These are phyloP conservation scores for Candida sp. DNA, from an alignment of 1,139 yeast genomes.

Conservation along the genomic window DNA sequence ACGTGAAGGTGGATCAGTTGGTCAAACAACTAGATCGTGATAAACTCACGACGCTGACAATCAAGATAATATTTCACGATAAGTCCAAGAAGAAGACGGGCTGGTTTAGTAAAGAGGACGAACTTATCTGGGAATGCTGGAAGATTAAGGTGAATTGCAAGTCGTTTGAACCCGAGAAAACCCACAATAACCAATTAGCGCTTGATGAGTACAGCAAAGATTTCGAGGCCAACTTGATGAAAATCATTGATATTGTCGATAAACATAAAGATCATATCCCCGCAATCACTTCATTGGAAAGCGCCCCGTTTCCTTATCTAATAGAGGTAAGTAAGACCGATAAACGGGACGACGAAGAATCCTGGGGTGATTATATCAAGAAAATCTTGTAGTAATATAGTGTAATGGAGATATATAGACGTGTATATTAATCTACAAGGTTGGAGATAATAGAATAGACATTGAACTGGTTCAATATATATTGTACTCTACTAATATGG, in stretches of 20 bases:
- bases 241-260: slow-evolving; percentile 52
- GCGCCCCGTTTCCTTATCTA: slow-evolving; percentile 64
- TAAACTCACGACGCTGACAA: background rate
- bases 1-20: slow-evolving; percentile 35
- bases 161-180: slow-evolving; percentile 15
- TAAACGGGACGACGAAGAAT: slow-evolving; percentile 21
- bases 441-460: no score
- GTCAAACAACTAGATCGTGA: slow-evolving; percentile 15
- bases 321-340: slow-evolving; percentile 19
- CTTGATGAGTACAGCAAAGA: slow-evolving; percentile 12
- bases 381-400: slow-evolving; percentile 20
- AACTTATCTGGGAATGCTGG: slow-evolving; percentile 44
- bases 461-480: background rate
- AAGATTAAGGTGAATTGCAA: slow-evolving; percentile 31
- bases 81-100: slow-evolving; percentile 33
- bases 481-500: no score
- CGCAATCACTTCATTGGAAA: slow-evolving; percentile 64
- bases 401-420: slow-evolving; percentile 3
- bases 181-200: background rate
- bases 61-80: slow-evolving; percentile 9
- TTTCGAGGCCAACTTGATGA: slow-evolving; percentile 41
- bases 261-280: slow-evolving; percentile 66
- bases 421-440: background rate
- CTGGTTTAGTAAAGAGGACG: slow-evolving; percentile 39
- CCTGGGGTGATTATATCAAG: slow-evolving; percentile 51